These are phyloP conservation scores for Selaginella tamariscina DNA, from an alignment of 75 land plant genomes.

Conservation along the genomic window DNA sequence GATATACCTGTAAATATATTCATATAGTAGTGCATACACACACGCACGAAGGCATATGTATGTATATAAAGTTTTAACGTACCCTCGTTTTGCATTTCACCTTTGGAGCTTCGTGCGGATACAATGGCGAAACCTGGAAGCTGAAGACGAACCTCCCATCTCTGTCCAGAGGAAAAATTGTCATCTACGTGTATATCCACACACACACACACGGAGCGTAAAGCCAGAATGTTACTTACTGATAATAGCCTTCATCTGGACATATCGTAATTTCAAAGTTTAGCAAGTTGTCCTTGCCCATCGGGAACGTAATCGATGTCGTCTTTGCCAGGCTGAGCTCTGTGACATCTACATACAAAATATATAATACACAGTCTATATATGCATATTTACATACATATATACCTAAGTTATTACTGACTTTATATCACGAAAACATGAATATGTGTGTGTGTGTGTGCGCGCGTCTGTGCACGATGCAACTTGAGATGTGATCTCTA, in stretches of 20 bases:
- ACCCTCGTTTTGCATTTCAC: conserved; percentile 12
- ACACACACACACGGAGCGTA: background rate
- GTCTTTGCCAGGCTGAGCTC: background rate
- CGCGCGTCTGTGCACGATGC: too few species aligned
- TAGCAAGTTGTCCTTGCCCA: conserved; percentile 2
- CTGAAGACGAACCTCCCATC: conserved; percentile 2
- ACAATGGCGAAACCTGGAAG: conserved; percentile 6
- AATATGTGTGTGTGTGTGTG: too few species aligned
- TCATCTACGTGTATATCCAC: background rate
- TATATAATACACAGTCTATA: background rate
- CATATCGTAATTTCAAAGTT: conserved; percentile 5
- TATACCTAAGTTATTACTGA: too few species aligned
- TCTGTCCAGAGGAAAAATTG: background rate
- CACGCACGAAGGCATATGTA: background rate
- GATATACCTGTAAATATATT: conserved; percentile 5
- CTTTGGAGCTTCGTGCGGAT: conserved; percentile 8
- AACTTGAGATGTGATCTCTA: too few species aligned
- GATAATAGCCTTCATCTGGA: conserved; percentile 14
- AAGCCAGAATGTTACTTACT: background rate
- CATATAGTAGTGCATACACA: background rate
- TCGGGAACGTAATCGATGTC: background rate
- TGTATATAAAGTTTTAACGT: background rate
- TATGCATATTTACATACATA: background rate
- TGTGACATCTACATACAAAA: background rate
- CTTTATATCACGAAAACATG: too few species aligned